Evolutionary conservation across 208 protist genomes (phyloP).

Genomic region (Leishmania aethiopica): DNA sequence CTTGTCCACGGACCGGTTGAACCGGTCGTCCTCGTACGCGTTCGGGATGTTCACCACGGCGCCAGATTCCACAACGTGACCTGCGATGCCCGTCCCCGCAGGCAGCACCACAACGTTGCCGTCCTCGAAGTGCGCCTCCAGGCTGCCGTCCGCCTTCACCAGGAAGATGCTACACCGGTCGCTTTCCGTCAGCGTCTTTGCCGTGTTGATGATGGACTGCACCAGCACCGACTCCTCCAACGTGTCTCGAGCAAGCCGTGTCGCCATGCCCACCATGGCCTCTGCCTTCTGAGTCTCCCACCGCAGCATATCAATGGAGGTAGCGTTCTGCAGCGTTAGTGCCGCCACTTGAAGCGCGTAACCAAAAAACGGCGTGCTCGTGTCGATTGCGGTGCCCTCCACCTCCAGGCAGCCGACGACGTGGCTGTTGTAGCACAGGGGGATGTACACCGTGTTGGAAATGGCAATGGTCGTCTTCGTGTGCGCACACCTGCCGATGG

Average conservation of each 20-base stretch:
- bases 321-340: slow-evolving; percentile 31
- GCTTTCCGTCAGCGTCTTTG: slow-evolving; percentile 70
- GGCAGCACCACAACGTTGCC: slow-evolving; percentile 66
- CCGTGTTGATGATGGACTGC: slow-evolving; percentile 82
- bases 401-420: slow-evolving; percentile 54
- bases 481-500: slow-evolving; percentile 38
- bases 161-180: slow-evolving; percentile 77
- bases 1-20: slow-evolving; percentile 73
- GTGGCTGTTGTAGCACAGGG: slow-evolving; percentile 29
- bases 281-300: slow-evolving; percentile 52
- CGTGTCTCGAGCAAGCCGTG: slow-evolving; percentile 76
- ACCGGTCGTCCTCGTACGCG: slow-evolving; percentile 70
- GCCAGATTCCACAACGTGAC: slow-evolving; percentile 59
- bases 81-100: slow-evolving; percentile 64
- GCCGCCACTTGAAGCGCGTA: slow-evolving; percentile 17
- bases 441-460: slow-evolving; percentile 43
- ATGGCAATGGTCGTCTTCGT: slow-evolving; percentile 15
- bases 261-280: slow-evolving; percentile 85
- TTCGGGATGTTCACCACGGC: slow-evolving; percentile 69
- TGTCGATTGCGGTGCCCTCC: slow-evolving; percentile 7
- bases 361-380: background rate
- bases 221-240: slow-evolving; percentile 75
- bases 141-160: slow-evolving; percentile 51
- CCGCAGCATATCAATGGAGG: slow-evolving; percentile 19
- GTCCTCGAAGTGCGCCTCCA: slow-evolving; percentile 77